phyloP scores from a whole-genome alignment of 148 eudicot genomes.

The Spergularia bocconei region DNA sequence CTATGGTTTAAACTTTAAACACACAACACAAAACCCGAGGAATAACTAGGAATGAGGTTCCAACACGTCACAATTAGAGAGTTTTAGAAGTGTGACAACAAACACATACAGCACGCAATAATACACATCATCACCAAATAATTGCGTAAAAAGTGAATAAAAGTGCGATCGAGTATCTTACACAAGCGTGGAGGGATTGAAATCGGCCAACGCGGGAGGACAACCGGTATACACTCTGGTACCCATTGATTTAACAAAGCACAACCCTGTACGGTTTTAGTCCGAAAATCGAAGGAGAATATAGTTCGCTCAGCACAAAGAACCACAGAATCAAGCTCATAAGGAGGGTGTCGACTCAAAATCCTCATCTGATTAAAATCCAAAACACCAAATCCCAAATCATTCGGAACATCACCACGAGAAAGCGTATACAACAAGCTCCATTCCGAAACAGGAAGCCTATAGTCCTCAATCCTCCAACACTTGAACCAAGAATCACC shows the following conservation, averaged over 20 bases:
- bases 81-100: no score
- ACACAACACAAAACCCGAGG: no score
- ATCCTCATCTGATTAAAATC: no score
- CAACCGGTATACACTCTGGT: background rate
- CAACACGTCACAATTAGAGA: no score
- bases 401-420: background rate
- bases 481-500: background rate
- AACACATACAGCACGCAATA: no score
- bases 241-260: background rate
- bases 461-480: background rate
- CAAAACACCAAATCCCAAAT: background rate
- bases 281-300: background rate
- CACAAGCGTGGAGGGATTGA: slow-evolving; percentile 5
- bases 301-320: background rate
- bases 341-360: background rate
- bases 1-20: no score
- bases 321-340: background rate
- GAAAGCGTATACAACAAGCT: background rate
- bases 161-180: background rate
- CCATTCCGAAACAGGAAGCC: background rate
- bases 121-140: no score
- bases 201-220: slow-evolving; percentile 1
- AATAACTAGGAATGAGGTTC: no score
- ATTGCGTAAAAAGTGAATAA: no score
- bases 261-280: background rate